These are phyloP conservation scores for Groenewaldozyma auringiensis DNA, from an alignment of 1,139 yeast genomes.

Conservation along the genomic window DNA sequence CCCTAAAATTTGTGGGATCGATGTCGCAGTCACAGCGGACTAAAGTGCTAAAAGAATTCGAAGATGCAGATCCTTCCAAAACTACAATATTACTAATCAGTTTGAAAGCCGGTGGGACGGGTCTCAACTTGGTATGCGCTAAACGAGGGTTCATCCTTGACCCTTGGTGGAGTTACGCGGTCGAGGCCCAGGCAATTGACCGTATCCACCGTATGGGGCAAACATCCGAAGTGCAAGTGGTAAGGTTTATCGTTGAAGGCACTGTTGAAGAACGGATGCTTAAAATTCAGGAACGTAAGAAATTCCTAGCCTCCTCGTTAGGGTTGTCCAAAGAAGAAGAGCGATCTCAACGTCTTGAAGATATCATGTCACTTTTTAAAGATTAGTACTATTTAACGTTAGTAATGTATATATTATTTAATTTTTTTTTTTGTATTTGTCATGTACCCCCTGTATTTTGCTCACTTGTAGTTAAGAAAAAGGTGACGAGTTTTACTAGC, in stretches of 20 bases:
- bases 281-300: slow-evolving; percentile 76
- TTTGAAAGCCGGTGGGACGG: slow-evolving; percentile 93
- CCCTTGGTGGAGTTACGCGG: slow-evolving; percentile 97
- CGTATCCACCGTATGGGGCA: slow-evolving; percentile 92
- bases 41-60: slow-evolving; percentile 51
- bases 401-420: background rate
- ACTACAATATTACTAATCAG: slow-evolving; percentile 62
- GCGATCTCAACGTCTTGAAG: slow-evolving; percentile 68
- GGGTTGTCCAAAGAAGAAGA: slow-evolving; percentile 73
- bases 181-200: slow-evolving; percentile 93
- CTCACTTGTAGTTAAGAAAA: too few relatives aligned
- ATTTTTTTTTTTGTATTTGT: background rate
- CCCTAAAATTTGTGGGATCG: slow-evolving; percentile 75
- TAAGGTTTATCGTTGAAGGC: slow-evolving; percentile 71
- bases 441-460: too few relatives aligned
- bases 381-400: slow-evolving; percentile 12
- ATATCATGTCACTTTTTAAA: slow-evolving; percentile 69
- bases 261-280: slow-evolving; percentile 91
- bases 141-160: slow-evolving; percentile 88
- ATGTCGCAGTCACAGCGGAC: slow-evolving; percentile 61
- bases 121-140: slow-evolving; percentile 81
- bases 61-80: slow-evolving; percentile 27
- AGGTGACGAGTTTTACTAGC: too few relatives aligned
- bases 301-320: slow-evolving; percentile 77
- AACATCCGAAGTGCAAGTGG: slow-evolving; percentile 59